Percentiles rank a stretch among this genome's conserved stretches.
Conservation (phyloP, 345 rosid species). For the Rhodamnia rubescens region DNA sequence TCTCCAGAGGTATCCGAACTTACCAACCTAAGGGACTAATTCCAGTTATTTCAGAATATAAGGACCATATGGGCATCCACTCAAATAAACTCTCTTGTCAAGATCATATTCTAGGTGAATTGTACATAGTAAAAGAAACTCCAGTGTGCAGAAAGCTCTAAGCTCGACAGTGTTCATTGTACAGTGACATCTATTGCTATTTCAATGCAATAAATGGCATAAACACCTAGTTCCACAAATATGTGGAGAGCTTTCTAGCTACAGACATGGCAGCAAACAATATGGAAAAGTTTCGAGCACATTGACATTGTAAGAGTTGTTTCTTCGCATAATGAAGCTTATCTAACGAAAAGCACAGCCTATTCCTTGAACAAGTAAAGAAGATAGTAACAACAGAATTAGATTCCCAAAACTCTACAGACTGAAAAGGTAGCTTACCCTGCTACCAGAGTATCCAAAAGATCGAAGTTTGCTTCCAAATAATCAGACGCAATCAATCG, state of each 20-base stretch:
- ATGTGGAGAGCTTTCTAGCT: not conserved
- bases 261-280: not conserved
- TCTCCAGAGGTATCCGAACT: not conserved
- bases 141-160: not conserved
- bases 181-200: not conserved
- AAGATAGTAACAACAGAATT: not conserved
- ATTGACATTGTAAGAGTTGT: not conserved
- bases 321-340: not conserved
- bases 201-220: not conserved
- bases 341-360: not conserved
- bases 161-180: not conserved
- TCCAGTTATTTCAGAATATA: not conserved
- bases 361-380: not conserved
- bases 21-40: not conserved
- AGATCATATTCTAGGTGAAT: not conserved
- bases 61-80: not conserved
- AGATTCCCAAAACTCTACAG: not conserved
- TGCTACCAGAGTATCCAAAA: conserved; percentile 58
- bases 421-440: conserved; percentile 38
- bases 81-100: not conserved
- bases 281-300: not conserved
- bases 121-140: not conserved
- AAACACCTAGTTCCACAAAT: not conserved
- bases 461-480: conserved; percentile 76
- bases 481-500: conserved; percentile 89